Evolutionary conservation across 192 early-diverging fungal genomes (phyloP).

Genomic region (Dispira parvispora): DNA sequence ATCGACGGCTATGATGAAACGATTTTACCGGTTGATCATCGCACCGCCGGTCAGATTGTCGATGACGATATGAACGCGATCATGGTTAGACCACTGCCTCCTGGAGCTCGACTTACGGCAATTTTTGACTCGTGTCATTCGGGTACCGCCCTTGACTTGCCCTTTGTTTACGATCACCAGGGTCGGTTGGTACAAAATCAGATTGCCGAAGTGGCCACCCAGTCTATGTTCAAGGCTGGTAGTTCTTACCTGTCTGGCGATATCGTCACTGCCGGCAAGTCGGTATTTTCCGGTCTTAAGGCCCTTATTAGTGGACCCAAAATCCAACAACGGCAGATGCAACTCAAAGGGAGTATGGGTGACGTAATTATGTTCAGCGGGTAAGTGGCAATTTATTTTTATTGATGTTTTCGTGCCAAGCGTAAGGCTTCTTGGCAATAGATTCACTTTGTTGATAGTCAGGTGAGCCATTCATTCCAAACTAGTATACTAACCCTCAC

Average conservation of each 20-base stretch:
- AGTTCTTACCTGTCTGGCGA: conserved; percentile 24
- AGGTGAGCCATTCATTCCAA: neutral
- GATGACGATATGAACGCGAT: conserved; percentile 63
- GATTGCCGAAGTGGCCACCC: conserved; percentile 23
- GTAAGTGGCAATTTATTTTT: conserved; percentile 17
- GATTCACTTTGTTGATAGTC: neutral
- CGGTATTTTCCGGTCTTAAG: conserved; percentile 22
- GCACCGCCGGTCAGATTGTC: conserved; percentile 39
- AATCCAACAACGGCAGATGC: conserved; percentile 21
- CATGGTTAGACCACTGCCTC: conserved; percentile 53
- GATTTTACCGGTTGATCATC: conserved; percentile 50
- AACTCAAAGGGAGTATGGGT: conserved; percentile 31
- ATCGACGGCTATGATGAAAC: conserved; percentile 66
- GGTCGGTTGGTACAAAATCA: conserved; percentile 41
- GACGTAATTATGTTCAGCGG: conserved; percentile 72
- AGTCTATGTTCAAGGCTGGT: conserved; percentile 19
- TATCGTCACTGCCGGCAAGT: conserved; percentile 20
- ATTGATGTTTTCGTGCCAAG: neutral
- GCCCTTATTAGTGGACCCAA: conserved; percentile 23
- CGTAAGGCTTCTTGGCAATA: neutral
- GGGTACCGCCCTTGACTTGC: conserved; percentile 64
- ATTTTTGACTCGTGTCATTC: conserved; percentile 80
- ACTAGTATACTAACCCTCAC: neutral
- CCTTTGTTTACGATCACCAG: conserved; percentile 54
- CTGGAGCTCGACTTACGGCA: conserved; percentile 54